Evolutionary conservation across 2,329 filamentous ascomycete species (phyloP).

Genomic region (Trichoderma sp.): DNA sequence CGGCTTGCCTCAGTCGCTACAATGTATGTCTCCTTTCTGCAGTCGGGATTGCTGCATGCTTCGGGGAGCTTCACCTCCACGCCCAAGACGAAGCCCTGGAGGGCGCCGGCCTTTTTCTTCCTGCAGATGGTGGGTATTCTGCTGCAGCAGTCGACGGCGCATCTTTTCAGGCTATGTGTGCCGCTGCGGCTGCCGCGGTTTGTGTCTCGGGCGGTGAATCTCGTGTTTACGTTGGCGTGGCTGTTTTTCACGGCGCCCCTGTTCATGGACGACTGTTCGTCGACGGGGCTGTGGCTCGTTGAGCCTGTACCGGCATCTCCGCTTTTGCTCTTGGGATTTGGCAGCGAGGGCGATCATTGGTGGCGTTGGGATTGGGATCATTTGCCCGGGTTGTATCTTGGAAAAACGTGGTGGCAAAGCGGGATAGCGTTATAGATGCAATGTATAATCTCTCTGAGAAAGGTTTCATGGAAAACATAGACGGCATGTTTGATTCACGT

Average conservation of each 20-base stretch:
- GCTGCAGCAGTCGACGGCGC: conserved; percentile 52
- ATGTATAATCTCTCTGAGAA: not conserved
- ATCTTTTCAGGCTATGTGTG: conserved; percentile 38
- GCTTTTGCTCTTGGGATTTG: conserved; percentile 67
- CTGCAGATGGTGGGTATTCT: conserved; percentile 67
- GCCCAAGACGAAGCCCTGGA: conserved; percentile 52
- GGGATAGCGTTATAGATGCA: conserved; percentile 37
- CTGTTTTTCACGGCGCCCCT: conserved; percentile 64
- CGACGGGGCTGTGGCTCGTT: conserved; percentile 73
- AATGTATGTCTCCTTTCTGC: conserved; percentile 53
- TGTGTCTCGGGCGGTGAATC: conserved; percentile 57
- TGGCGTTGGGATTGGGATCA: conserved; percentile 65
- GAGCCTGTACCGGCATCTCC: conserved; percentile 80
- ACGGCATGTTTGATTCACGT: not conserved
- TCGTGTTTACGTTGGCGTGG: conserved; percentile 66
- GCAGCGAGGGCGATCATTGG: conserved; percentile 60
- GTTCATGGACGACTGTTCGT: conserved; percentile 75
- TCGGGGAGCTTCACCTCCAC: conserved; percentile 68
- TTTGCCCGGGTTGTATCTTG: conserved; percentile 58
- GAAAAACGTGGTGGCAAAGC: conserved; percentile 62
- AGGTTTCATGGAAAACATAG: not conserved
- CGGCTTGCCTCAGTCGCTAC: conserved; percentile 31
- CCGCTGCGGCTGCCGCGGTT: conserved; percentile 45
- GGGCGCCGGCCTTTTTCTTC: conserved; percentile 69
- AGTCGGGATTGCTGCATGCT: conserved; percentile 71